phyloP scores from a whole-genome alignment of 164 flowering plant species.

The Nymphaea thermarum region DNA sequence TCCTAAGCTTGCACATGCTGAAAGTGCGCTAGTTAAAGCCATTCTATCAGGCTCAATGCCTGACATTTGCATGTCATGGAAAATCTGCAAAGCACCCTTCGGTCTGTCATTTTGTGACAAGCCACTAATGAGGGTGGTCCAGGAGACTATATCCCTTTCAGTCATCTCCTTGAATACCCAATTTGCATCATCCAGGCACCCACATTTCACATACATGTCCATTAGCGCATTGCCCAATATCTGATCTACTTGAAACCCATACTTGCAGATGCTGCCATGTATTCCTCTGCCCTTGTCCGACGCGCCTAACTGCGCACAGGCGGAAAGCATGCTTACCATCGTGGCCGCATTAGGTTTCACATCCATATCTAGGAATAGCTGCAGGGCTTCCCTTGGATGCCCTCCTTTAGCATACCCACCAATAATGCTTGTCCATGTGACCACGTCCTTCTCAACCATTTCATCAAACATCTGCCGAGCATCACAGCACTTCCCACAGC shows the following conservation, averaged over 20 bases:
- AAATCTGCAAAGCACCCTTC: constrained; percentile 27
- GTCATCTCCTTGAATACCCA: constrained; percentile 26
- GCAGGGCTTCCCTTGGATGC: constrained; percentile 20
- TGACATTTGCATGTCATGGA: constrained; percentile 22
- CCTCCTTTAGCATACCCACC: constrained; percentile 37
- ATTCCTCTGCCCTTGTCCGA: constrained; percentile 23
- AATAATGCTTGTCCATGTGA: constrained; percentile 43
- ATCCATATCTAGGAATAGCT: constrained; percentile 28
- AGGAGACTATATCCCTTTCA: constrained; percentile 35
- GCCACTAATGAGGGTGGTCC: constrained; percentile 44
- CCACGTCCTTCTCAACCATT: constrained; percentile 40
- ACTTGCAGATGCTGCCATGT: constrained; percentile 30
- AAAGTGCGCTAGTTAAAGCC: constrained; percentile 36
- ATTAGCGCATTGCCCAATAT: constrained; percentile 33
- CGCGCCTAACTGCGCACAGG: constrained; percentile 28
- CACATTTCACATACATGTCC: constrained; percentile 44
- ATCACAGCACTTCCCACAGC: constrained; percentile 22
- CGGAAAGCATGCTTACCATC: constrained; percentile 28
- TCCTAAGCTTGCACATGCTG: constrained; percentile 51
- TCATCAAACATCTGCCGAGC: constrained; percentile 40
- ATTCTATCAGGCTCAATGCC: constrained; percentile 31
- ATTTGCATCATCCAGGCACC: constrained; percentile 23
- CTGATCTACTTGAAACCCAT: constrained; percentile 5
- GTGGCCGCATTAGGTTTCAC: constrained; percentile 36
- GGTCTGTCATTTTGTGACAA: constrained; percentile 27